Percentiles rank a stretch among this genome's conserved stretches.
phyloP scores from a whole-genome alignment of 306 rosid genomes.

The Cucurbita ficifolia region DNA sequence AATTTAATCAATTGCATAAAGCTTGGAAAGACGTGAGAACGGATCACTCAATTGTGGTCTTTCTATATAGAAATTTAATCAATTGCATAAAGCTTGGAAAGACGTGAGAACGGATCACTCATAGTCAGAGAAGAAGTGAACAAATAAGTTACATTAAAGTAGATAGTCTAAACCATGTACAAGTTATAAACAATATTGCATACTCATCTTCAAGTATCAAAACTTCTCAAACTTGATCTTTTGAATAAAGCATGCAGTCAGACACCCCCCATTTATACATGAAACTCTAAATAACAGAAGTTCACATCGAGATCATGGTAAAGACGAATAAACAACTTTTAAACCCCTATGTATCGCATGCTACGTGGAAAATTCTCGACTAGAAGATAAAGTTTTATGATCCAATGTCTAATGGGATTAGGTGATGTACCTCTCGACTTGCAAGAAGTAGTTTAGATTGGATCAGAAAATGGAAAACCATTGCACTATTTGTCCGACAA shows the following conservation, averaged over 20 bases:
- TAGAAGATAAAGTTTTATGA: background rate
- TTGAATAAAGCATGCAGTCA: background rate
- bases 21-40: background rate
- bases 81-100: background rate
- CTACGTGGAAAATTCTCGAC: background rate
- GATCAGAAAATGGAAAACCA: constrained; percentile 12
- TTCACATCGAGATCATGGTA: background rate
- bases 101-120: background rate
- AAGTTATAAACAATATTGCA: background rate
- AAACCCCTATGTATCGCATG: background rate
- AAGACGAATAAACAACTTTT: background rate
- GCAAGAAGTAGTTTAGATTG: constrained; percentile 6
- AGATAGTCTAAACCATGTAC: background rate
- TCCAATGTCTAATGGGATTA: background rate
- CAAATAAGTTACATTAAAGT: background rate
- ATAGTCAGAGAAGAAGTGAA: background rate
- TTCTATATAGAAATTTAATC: background rate
- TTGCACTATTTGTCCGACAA: constrained; percentile 9
- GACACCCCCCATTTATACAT: background rate
- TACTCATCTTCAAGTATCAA: background rate
- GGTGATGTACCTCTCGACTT: background rate
- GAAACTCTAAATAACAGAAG: background rate
- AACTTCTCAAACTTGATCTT: background rate
- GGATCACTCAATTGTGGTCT: background rate
- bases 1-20: background rate